Evolutionary conservation across 1,284 basidiomycete species (phyloP).

Genomic region (Tetrapyrgos nigripes): DNA sequence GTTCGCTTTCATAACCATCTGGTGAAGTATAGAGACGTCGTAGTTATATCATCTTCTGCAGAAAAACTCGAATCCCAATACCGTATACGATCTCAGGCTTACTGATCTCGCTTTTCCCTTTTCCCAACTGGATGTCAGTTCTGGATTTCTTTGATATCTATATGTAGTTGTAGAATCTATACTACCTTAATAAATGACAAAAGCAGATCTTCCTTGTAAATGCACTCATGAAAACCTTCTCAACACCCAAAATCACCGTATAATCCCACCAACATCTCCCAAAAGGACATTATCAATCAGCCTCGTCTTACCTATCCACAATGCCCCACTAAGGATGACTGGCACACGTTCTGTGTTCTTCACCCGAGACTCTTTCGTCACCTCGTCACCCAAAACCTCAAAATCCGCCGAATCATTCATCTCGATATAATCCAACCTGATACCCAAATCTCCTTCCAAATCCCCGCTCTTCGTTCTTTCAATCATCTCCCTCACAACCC

Average conservation of each 20-base stretch:
- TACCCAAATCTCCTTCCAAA: conserved; percentile 59
- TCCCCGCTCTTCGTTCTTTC: conserved; percentile 41
- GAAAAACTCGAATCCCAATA: too few relatives aligned
- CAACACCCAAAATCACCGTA: conserved; percentile 20
- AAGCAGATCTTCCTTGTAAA: too few relatives aligned
- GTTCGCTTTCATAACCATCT: too few relatives aligned
- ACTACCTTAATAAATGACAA: too few relatives aligned
- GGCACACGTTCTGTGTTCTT: conserved; percentile 35
- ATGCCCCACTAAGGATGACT: conserved; percentile 87
- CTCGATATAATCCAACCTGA: conserved; percentile 87
- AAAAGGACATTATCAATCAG: conserved; percentile 94
- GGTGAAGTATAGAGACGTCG: too few relatives aligned
- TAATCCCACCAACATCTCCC: conserved; percentile 50
- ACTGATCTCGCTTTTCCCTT: too few relatives aligned
- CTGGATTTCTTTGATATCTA: too few relatives aligned
- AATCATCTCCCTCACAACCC: conserved; percentile 43
- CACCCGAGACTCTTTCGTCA: conserved; percentile 23
- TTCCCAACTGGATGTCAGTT: too few relatives aligned
- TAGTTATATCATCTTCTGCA: too few relatives aligned
- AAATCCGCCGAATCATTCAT: conserved; percentile 87
- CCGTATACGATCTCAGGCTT: too few relatives aligned
- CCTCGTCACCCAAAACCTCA: conserved; percentile 53
- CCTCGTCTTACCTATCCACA: conserved; percentile 88
- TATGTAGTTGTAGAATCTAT: too few relatives aligned
- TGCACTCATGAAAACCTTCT: too few relatives aligned